phyloP scores from a whole-genome alignment of 441 rosid genomes.

The Aquilaria agallochum region DNA sequence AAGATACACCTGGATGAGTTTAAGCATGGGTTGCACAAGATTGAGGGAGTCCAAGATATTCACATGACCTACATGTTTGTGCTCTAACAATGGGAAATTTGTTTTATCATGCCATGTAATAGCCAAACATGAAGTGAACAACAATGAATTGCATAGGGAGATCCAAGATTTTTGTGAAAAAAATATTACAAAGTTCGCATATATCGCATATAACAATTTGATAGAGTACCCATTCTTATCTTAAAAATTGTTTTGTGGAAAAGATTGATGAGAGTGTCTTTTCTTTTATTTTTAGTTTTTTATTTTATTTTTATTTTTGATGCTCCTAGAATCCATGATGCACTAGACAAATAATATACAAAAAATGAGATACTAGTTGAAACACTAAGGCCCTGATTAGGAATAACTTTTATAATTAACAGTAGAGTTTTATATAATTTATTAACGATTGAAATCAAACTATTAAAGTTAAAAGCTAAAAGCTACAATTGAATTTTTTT shows the following conservation, averaged over 20 bases:
- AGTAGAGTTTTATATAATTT: too few species aligned
- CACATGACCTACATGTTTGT: slow-evolving; percentile 73
- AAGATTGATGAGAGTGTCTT: slow-evolving; percentile 4
- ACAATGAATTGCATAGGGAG: slow-evolving; percentile 35
- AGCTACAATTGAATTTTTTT: too few species aligned
- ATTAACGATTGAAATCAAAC: too few species aligned
- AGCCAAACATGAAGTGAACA: slow-evolving; percentile 41
- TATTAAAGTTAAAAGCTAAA: too few species aligned
- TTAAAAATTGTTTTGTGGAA: too few species aligned
- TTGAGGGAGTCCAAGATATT: slow-evolving; percentile 47
- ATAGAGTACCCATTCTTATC: slow-evolving; percentile 1
- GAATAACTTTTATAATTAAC: too few species aligned
- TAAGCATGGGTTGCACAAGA: slow-evolving; percentile 37
- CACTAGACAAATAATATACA: too few species aligned
- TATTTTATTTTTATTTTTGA: too few species aligned
- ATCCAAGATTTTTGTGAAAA: slow-evolving; percentile 54
- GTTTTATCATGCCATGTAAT: slow-evolving; percentile 64
- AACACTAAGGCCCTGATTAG: too few species aligned
- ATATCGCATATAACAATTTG: slow-evolving; percentile 56
- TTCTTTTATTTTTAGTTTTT: background rate
- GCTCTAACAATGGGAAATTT: slow-evolving; percentile 54
- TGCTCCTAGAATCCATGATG: too few species aligned
- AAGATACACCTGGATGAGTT: slow-evolving; percentile 38
- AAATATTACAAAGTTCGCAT: slow-evolving; percentile 43
- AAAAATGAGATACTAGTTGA: too few species aligned